Evolutionary conservation across 352 stramenopile genomes (phyloP).

Genomic region (Thraustochytrium sp.): DNA sequence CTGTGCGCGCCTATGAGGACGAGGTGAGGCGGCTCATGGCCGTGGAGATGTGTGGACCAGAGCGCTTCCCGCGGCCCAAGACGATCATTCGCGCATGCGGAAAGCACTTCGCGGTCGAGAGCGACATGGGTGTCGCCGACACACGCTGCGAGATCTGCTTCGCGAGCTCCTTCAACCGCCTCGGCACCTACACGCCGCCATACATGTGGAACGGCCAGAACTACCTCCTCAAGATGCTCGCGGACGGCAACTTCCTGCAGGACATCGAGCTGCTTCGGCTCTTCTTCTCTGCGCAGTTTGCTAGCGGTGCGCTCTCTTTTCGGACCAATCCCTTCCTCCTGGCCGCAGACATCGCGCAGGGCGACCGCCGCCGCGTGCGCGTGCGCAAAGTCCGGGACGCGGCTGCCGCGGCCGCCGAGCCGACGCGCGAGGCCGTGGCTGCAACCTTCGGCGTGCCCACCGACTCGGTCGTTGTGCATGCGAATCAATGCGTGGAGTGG

Average conservation of each 20-base stretch:
- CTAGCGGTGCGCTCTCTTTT: background rate
- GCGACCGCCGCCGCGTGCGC: background rate
- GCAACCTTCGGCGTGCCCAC: constrained; percentile 18
- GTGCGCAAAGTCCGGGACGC: background rate
- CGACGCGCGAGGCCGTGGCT: background rate
- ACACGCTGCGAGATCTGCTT: constrained; percentile 52
- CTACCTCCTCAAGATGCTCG: constrained; percentile 54
- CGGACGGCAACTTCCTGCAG: constrained; percentile 50
- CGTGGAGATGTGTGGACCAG: constrained; percentile 48
- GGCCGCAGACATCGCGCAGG: background rate
- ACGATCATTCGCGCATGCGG: constrained; percentile 50
- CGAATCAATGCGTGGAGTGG: constrained; percentile 21
- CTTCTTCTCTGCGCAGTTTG: constrained; percentile 29
- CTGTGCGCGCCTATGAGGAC: constrained; percentile 49
- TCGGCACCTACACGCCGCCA: constrained; percentile 44
- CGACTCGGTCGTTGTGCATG: background rate
- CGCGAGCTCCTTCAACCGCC: constrained; percentile 47
- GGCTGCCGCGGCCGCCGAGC: background rate
- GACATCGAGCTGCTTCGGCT: constrained; percentile 48
- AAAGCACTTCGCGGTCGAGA: constrained; percentile 50
- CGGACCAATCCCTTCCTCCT: constrained; percentile 30
- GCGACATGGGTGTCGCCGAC: constrained; percentile 41
- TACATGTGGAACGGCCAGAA: constrained; percentile 58
- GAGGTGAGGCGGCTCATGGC: constrained; percentile 50
- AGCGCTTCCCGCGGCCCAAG: constrained; percentile 50